These are phyloP conservation scores for Botrytis porri DNA, from an alignment of 2,329 filamentous ascomycete species.

Conservation along the genomic window DNA sequence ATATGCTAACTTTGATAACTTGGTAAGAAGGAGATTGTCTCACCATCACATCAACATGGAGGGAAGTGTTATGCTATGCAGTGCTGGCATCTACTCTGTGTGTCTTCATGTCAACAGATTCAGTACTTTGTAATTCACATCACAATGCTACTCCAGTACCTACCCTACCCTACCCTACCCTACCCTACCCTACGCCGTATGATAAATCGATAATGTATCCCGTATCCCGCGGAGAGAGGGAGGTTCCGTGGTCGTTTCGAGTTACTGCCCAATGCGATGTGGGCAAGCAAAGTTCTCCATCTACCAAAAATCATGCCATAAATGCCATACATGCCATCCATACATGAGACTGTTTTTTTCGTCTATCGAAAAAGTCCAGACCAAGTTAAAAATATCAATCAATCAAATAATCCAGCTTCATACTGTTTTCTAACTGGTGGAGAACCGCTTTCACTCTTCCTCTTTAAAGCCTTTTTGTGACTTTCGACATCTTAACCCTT, in stretches of 20 bases:
- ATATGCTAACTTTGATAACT: not conserved
- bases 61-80: not conserved
- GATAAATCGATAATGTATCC: too few relatives aligned
- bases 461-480: not conserved
- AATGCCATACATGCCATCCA: not conserved
- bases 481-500: not conserved
- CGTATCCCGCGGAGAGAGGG: not conserved
- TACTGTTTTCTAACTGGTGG: conserved; percentile 3
- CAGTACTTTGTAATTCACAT: not conserved
- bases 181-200: too few relatives aligned
- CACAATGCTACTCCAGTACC: not conserved
- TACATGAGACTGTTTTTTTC: not conserved
- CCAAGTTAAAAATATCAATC: not conserved
- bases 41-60: not conserved
- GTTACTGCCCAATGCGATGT: not conserved
- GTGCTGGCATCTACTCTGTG: not conserved
- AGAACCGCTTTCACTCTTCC: not conserved
- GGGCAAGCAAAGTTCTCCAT: not conserved
- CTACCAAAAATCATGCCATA: not conserved
- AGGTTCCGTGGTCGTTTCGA: not conserved
- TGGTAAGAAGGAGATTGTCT: not conserved
- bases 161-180: too few relatives aligned
- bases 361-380: not conserved
- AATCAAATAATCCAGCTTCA: conserved; percentile 9
- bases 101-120: not conserved